Base-by-base conservation (phyloP, 352 stramenopile genomes). In the Globisporangium iwayamae region DNA sequence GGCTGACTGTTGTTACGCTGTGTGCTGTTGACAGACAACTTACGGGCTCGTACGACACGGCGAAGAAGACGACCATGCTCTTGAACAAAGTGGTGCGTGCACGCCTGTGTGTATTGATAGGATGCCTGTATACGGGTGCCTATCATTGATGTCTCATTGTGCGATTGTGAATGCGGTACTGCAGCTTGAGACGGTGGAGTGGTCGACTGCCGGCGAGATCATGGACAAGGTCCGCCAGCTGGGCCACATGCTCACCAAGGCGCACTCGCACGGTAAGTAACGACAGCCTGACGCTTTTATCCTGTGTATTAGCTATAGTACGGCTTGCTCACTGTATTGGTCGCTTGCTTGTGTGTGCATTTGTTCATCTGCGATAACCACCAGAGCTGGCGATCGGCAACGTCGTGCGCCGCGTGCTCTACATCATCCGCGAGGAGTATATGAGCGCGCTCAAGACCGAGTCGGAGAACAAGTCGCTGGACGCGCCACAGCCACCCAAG, bases 381-480 rank as follows among this genome's bases (percentile, higher is more conserved):
- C 14, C 18, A 85, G 89, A 97, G 59, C 71, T 96, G 20, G 80
- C 85, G 2, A 95, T 97, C 56, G 88, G 87, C 34, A 97, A 97
- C 71, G 89, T 96, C 25, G 86, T 96, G 66, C 85, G 89, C 51
- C 85, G 88, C 41, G 88, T 97, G 61, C 79, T 97, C 32, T 94
- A 91, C 70, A 87, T 96, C 63, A 93, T 97, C 60, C 86, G 89
- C 14, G 89, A 97, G 65, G 89, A 96, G 70, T 78, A 94, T 52
- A 73, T 80, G 45, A 91, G 86, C 61, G 85, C 82, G 14, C 66
- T 89, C 25, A 96, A 94, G 69, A 57, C 77, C 39, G 70, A 74
- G 41, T 63, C 68, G 1, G 56, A 64, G 41, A 70, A 16, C 36
- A 73, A 68, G 43, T 32, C 53, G 7, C 60, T 41, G 18, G 48